phyloP scores from a whole-genome alignment of 139 green algal genomes.

The Picochlorum sp. region DNA sequence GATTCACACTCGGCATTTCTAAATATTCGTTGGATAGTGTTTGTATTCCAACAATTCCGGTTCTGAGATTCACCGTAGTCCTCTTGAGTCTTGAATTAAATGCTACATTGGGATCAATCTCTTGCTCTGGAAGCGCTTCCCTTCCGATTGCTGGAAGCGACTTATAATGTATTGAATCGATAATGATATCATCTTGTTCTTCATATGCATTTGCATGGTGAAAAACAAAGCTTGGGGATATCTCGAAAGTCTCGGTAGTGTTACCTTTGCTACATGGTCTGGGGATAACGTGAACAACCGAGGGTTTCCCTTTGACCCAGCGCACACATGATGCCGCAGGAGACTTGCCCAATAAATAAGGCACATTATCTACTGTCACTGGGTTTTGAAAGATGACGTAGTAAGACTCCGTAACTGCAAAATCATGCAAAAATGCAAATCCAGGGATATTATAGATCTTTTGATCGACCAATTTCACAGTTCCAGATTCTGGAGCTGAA shows the following conservation, averaged over 20 bases:
- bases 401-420: constrained; percentile 26
- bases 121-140: constrained; percentile 12
- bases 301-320: constrained; percentile 11
- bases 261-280: neutral
- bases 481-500: too few species aligned
- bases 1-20: constrained; percentile 42
- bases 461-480: neutral
- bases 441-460: constrained; percentile 4
- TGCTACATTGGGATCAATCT: constrained; percentile 17
- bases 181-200: neutral
- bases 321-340: constrained; percentile 20
- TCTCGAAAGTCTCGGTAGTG: neutral
- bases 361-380: constrained; percentile 15
- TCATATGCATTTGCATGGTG: constrained; percentile 66
- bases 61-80: constrained; percentile 26
- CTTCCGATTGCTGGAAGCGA: constrained; percentile 16
- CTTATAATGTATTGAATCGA: constrained; percentile 49
- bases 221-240: constrained; percentile 55
- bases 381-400: constrained; percentile 31
- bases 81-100: constrained; percentile 37
- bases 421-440: constrained; percentile 40
- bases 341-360: constrained; percentile 10
- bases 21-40: constrained; percentile 19
- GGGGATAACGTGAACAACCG: constrained; percentile 22
- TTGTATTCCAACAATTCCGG: neutral